Evolutionary conservation across 352 stramenopile species (phyloP).

Genomic region (Lagenidium giganteum): DNA sequence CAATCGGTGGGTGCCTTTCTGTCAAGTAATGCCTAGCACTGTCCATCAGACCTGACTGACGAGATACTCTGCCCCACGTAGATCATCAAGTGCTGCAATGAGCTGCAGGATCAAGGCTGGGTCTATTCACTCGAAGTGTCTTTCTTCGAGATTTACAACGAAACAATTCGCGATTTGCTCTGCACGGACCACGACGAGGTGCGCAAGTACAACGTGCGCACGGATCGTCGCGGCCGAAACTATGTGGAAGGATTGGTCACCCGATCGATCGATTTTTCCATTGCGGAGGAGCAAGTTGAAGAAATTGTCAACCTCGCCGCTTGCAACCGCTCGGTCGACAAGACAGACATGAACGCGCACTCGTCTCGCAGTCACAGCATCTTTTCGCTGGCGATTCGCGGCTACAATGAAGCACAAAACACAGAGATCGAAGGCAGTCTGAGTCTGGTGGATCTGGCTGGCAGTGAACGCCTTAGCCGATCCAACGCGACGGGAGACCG

Average conservation of each 20-base stretch:
- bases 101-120: constrained; percentile 84
- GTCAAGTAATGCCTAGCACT: too few species aligned
- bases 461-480: constrained; percentile 94
- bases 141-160: constrained; percentile 99
- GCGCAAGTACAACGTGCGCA: constrained; percentile 70
- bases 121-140: constrained; percentile 93
- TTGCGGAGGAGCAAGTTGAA: constrained; percentile 72
- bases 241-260: constrained; percentile 84
- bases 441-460: constrained; percentile 90
- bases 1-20: constrained; percentile 90
- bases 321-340: constrained; percentile 88
- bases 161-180: constrained; percentile 96
- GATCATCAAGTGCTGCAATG: constrained; percentile 70
- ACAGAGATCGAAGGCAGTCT: constrained; percentile 88
- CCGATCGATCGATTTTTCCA: constrained; percentile 51
- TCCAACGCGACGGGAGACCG: constrained; percentile 81
- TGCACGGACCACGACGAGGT: constrained; percentile 38
- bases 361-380: constrained; percentile 96
- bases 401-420: constrained; percentile 79
- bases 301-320: constrained; percentile 81
- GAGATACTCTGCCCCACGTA: too few species aligned
- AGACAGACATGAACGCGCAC: constrained; percentile 96
- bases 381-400: constrained; percentile 92
- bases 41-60: too few species aligned
- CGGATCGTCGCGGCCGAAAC: constrained; percentile 61